A percentile compares a stretch with the other conserved stretches of the same genome.
Conservation (phyloP, 306 rosid species). For the Delonix regia region DNA sequence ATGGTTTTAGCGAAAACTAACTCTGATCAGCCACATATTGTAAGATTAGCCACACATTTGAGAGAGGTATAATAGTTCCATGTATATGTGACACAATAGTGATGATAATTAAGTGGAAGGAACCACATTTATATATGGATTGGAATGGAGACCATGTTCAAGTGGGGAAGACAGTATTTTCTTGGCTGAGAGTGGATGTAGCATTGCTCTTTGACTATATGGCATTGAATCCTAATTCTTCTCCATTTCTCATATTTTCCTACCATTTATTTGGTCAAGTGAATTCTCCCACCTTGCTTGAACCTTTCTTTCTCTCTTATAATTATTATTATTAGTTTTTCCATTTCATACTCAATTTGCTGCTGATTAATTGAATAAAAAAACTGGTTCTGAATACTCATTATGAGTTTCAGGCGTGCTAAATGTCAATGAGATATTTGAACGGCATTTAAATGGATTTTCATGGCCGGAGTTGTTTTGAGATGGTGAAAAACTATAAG, state of each 20-base stretch:
- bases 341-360: neutral
- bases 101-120: slow-evolving; percentile 47
- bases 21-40: slow-evolving; percentile 47
- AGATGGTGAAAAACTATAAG: too few species aligned
- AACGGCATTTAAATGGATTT: too few species aligned
- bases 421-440: too few species aligned
- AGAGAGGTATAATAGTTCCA: slow-evolving; percentile 11
- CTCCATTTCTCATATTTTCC: slow-evolving; percentile 37
- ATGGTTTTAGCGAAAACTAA: slow-evolving; percentile 35
- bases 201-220: slow-evolving; percentile 47
- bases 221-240: slow-evolving; percentile 38
- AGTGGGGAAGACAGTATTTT: slow-evolving; percentile 37
- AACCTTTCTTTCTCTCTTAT: slow-evolving; percentile 16
- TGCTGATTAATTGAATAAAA: neutral
- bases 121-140: neutral
- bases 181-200: slow-evolving; percentile 57
- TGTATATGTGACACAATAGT: slow-evolving; percentile 40
- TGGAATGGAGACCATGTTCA: slow-evolving; percentile 40
- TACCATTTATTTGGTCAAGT: slow-evolving; percentile 43
- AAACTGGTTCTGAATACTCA: too few species aligned
- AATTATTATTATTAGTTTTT: too few species aligned
- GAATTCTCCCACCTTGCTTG: neutral
- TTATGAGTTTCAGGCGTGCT: too few species aligned
- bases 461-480: too few species aligned
- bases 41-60: slow-evolving; percentile 2